These are phyloP conservation scores for Lasiodiplodia hormozganensis DNA, from an alignment of 2,329 filamentous ascomycete species.

Conservation along the genomic window DNA sequence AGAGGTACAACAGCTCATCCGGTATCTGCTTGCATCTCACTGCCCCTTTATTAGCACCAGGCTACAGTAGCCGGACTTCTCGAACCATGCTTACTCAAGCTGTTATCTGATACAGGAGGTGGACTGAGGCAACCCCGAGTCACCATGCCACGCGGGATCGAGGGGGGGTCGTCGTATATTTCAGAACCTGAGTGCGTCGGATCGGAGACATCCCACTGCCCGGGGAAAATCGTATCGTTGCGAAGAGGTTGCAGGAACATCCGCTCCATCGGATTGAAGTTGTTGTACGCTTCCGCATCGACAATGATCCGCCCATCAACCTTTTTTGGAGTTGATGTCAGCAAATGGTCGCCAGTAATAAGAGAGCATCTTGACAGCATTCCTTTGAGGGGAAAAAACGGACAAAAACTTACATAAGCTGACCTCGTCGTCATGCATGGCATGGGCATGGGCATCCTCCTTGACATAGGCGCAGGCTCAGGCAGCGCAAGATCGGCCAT, in stretches of 20 bases:
- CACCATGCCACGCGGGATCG: no score
- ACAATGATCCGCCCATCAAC: slow-evolving; percentile 60
- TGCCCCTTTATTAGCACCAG: neutral
- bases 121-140: no score
- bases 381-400: no score
- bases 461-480: slow-evolving; percentile 36
- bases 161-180: no score
- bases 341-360: no score
- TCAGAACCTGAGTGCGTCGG: neutral
- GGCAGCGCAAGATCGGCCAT: slow-evolving; percentile 34
- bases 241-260: neutral
- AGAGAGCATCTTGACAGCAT: no score
- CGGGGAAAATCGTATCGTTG: neutral
- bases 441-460: slow-evolving; percentile 33
- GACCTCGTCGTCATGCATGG: slow-evolving; percentile 19
- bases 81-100: neutral
- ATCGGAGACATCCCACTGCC: neutral
- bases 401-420: slow-evolving; percentile 45
- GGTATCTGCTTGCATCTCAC: slow-evolving; percentile 26
- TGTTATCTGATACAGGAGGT: neutral
- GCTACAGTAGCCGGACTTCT: no score
- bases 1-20: slow-evolving; percentile 35
- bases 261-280: neutral
- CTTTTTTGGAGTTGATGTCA: slow-evolving; percentile 11
- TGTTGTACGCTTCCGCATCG: slow-evolving; percentile 44